These are phyloP conservation scores for Moesziomyces globuligerus DNA, from an alignment of 1,284 basidiomycete species.

Conservation along the genomic window DNA sequence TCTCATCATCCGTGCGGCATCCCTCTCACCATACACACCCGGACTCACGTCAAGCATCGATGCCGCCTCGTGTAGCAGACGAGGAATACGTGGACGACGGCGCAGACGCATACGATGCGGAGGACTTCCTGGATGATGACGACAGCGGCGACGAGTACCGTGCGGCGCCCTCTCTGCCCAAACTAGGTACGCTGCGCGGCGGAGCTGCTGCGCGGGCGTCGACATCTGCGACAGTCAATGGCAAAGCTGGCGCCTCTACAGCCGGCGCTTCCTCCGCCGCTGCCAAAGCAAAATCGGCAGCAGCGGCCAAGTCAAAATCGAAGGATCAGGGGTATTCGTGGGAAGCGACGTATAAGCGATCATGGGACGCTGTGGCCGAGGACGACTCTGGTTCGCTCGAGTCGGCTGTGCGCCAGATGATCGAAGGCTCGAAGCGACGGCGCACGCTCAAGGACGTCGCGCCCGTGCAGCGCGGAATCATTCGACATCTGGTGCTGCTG, in stretches of 20 bases:
- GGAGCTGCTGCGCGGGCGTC: slow-evolving; percentile 13
- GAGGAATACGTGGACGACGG: slow-evolving; percentile 48
- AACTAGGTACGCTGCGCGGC: slow-evolving; percentile 23
- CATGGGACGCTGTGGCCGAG: slow-evolving; percentile 96
- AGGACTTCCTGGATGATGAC: slow-evolving; percentile 52
- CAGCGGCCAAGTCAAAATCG: slow-evolving; percentile 26
- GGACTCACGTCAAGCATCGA: neutral
- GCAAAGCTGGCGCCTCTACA: slow-evolving; percentile 13
- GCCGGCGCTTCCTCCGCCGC: slow-evolving; percentile 9
- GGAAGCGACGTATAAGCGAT: slow-evolving; percentile 93
- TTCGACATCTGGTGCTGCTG: slow-evolving; percentile 89
- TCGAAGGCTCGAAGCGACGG: slow-evolving; percentile 81
- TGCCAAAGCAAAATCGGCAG: slow-evolving; percentile 7
- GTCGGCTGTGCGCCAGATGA: slow-evolving; percentile 84
- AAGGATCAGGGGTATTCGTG: slow-evolving; percentile 77
- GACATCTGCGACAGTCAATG: slow-evolving; percentile 13
- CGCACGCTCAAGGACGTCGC: slow-evolving; percentile 76
- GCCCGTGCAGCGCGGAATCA: slow-evolving; percentile 92
- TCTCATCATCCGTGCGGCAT: no score
- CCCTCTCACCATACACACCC: neutral
- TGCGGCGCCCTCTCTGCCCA: slow-evolving; percentile 31
- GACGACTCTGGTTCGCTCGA: slow-evolving; percentile 92
- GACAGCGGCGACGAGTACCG: slow-evolving; percentile 51
- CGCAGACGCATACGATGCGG: slow-evolving; percentile 40
- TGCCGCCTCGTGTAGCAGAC: slow-evolving; percentile 43